Evolutionary conservation across 108 stramenopile genomes (phyloP), one percentile per base, ranked within the genome.

Genomic region (Fragilaria radians): DNA sequence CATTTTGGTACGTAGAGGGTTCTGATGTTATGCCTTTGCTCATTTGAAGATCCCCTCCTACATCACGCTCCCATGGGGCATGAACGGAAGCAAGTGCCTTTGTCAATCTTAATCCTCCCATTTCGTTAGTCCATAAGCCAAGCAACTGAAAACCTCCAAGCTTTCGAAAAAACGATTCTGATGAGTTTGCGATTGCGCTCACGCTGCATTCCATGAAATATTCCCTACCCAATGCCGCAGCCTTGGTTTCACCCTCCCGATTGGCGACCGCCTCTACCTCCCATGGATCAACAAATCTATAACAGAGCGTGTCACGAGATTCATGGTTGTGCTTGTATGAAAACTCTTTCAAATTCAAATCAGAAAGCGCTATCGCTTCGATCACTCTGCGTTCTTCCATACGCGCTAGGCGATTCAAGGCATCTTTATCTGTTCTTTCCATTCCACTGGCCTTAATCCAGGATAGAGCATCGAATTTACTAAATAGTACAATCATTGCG

Each of bases 211-310:
- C 59, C 28, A 76, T 67, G 33, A 88, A 85, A 5, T 54, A 65
- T 19, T 81, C 67, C 14, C 92, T 64, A 5, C 92, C 92, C 9
- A 93, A 63, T 17, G 83, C 68, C 19, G 88, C 92, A 45, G 78
- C 73, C 19, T 59, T 63, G 21, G 83, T 83, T 63, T 89, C 91
- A 3, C 73, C 91, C 21, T 84, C 86, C 48, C 82, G 69, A 46
- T 71, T 82, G 33, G 80, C 75, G 14, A 93, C 67, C 28, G 81
- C 82, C 65, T 89, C 88, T 0, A 93, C 92, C 63, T 89, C 88
- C 88, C 88, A 93, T 26, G 92, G 92, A 69, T 93, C 92, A 19
- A 93, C 82, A 63, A 93, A 72, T 4, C 92, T 73, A 67, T 93
- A 93, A n/a, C n/a, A n/a, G n/a, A n/a, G n/a, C n/a, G n/a, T n/a